Base-by-base conservation (phyloP, 164 flowering plant genomes). In the Nymphaea thermarum region DNA sequence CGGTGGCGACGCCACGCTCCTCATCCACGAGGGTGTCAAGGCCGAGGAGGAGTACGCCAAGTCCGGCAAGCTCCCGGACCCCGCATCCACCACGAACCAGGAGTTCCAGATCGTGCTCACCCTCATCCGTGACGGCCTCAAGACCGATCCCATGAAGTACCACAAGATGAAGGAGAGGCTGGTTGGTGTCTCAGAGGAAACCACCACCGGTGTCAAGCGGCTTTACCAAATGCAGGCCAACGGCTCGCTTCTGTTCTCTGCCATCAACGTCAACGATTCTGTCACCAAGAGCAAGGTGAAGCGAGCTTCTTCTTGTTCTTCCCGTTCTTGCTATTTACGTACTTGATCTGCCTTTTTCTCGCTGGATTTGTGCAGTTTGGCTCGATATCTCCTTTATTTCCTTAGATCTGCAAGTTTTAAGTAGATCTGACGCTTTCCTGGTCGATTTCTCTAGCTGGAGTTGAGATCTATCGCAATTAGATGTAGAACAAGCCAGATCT, bases 51-150 rank as follows among this genome's bases (percentile, higher is more conserved):
- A 74, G 74, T 74, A 11, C 41, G 75, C 51, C 63, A 73, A 71
- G 71, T 62, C 65, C 10, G 71, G 80, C 4, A 69, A 71, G 70
- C 3, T 75, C 12, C 83, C 85, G 0, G 83, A 82, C 57, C 85
- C 85, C 53, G 55, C 67, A 8, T 77, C 81, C 12, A 80, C 83
- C 2, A 78, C 71, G 59, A 82, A 82, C 64, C 72, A 78, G 4
- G 85, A 82, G 78, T 82, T 82, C 64, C 78, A 77, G 79, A 73
- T 74, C 65, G 82, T 79, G 60, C 71, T 77, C 15, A 60, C 70
- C 8, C 68, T 80, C 12, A 80, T 80, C 44, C 70, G 62, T 25
- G 82, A 77, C 44, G 78, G 80, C 3, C 57, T 80, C 68, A 75
- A 75, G 76, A 42, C 63, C 2, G 80, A 80, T 66, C 82, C 82